Conservation (phyloP, 345 rosid genomes). For the sweet orange (Citrus sinensis) region DNA sequence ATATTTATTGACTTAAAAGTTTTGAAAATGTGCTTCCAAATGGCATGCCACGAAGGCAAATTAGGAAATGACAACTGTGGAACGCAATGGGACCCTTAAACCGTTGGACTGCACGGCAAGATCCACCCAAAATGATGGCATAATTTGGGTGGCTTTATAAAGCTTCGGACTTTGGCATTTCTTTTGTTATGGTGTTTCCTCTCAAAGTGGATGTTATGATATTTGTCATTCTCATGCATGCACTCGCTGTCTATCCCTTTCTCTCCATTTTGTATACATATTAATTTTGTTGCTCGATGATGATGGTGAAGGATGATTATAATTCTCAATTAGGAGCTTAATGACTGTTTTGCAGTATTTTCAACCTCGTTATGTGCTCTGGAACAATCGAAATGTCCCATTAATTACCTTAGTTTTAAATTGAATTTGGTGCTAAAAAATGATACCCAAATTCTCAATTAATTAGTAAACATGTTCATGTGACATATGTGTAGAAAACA, state of each 20-base stretch:
- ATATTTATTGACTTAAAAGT: background rate
- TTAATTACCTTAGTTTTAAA: background rate
- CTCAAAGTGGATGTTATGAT: background rate
- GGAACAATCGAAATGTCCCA: background rate
- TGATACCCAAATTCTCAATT: background rate
- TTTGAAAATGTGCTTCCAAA: constrained; percentile 1
- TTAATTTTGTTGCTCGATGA: background rate
- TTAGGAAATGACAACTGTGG: constrained; percentile 20
- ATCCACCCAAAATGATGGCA: constrained; percentile 23
- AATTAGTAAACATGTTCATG: background rate
- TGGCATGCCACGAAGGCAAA: constrained; percentile 14
- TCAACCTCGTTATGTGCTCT: background rate
- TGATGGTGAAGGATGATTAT: background rate
- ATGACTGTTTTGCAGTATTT: background rate
- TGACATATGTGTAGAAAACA: background rate
- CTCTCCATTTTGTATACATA: background rate
- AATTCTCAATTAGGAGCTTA: background rate
- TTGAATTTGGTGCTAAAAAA: background rate
- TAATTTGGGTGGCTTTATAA: background rate
- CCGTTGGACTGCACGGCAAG: constrained; percentile 30
- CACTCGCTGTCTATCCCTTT: background rate
- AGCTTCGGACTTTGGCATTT: background rate
- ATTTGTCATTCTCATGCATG: background rate
- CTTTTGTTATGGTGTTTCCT: background rate
- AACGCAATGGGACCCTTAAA: constrained; percentile 17